Conservation (phyloP, 2,329 filamentous ascomycete species). For the Bipolaris victoriae region DNA sequence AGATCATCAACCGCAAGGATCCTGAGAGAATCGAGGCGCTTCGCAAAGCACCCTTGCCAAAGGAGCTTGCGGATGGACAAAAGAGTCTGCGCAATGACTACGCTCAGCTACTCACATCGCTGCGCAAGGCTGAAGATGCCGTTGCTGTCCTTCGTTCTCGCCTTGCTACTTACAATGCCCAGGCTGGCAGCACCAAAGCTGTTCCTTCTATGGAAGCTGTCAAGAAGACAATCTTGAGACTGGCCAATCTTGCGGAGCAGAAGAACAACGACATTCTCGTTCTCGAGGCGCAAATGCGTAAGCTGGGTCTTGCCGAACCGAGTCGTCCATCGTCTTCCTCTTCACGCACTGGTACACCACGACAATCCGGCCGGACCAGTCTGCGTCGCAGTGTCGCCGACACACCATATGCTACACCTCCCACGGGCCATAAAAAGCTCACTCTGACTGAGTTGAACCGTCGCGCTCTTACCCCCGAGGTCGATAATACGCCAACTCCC, state of each 20-base stretch:
- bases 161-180: slow-evolving; percentile 64
- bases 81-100: slow-evolving; percentile 81
- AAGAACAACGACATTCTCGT: slow-evolving; percentile 90
- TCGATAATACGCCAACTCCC: slow-evolving; percentile 32
- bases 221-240: slow-evolving; percentile 86
- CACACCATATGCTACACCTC: slow-evolving; percentile 48
- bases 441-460: slow-evolving; percentile 40
- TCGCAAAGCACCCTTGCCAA: slow-evolving; percentile 75
- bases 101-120: slow-evolving; percentile 72
- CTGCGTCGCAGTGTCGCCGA: slow-evolving; percentile 27
- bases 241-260: slow-evolving; percentile 91
- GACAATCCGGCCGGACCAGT: slow-evolving; percentile 21
- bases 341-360: slow-evolving; percentile 25
- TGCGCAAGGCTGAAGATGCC: slow-evolving; percentile 80
- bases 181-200: slow-evolving; percentile 52
- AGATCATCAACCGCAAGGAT: slow-evolving; percentile 73
- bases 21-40: slow-evolving; percentile 69
- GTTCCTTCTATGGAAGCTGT: slow-evolving; percentile 91
- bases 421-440: slow-evolving; percentile 41
- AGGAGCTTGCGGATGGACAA: slow-evolving; percentile 84
- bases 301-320: slow-evolving; percentile 55
- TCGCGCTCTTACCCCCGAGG: slow-evolving; percentile 40
- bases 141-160: slow-evolving; percentile 80
- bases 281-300: slow-evolving; percentile 84
- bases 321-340: slow-evolving; percentile 35